Evolutionary conservation across 257 asterid genomes (phyloP).

Genomic region (Solanum bukasovii): DNA sequence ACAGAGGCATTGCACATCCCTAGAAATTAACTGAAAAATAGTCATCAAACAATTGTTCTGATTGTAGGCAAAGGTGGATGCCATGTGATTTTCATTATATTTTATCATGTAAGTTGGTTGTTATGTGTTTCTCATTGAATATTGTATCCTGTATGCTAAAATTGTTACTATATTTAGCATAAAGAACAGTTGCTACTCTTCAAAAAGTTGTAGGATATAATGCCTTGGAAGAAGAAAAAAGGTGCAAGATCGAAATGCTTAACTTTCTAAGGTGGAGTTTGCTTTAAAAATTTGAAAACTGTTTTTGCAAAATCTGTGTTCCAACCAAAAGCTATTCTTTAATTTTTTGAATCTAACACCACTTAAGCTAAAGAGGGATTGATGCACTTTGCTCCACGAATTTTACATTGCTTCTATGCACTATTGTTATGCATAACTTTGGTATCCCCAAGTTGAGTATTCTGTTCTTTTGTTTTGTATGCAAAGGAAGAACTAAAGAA

Average conservation of each 20-base stretch:
- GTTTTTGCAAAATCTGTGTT: not conserved
- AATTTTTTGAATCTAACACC: not conserved
- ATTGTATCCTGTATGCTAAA: not conserved
- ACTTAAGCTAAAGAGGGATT: not conserved
- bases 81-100: not conserved
- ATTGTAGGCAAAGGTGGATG: not conserved
- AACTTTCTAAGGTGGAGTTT: not conserved
- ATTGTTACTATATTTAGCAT: not conserved
- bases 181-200: not conserved
- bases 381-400: not conserved
- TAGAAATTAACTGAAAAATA: not conserved
- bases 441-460: not conserved
- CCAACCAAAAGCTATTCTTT: not conserved
- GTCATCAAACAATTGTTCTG: not conserved
- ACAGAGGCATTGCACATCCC: not conserved
- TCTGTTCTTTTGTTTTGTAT: not conserved
- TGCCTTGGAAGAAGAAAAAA: not conserved
- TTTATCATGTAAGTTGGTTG: not conserved
- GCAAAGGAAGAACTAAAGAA: constrained; percentile 76
- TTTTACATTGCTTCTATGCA: not conserved
- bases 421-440: not conserved
- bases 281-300: not conserved
- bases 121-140: not conserved
- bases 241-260: not conserved
- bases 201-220: not conserved